Base-by-base conservation (phyloP, 2,329 filamentous ascomycete species). In the Botrytis squamosa region DNA sequence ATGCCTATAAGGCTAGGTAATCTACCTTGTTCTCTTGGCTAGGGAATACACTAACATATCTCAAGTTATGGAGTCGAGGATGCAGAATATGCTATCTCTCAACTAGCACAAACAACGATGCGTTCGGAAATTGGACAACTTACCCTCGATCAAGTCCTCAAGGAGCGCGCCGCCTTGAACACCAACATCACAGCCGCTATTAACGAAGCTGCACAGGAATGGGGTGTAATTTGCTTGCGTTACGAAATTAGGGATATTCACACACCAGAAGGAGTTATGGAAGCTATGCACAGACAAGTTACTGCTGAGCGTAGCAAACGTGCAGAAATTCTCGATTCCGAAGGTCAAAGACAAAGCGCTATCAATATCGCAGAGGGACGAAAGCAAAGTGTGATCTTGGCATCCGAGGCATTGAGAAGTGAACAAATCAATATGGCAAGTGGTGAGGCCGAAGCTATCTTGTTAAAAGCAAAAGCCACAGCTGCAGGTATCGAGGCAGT, bases 191-290 rank as follows among this genome's bases (percentile, higher is more conserved):
- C 96, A n/a, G 92, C 93, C 73, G 95, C 96, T 62, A 98, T 99
- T 87, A 99, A 99, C 83, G 95, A 98, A 83, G 96, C 96, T 1
- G 95, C 96, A 7, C 92, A 97, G 80, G 95, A 95, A 71, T 99
- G 96, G 96, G 96, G 96, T 74, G 94, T 99, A 33, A 93, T 94
- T 49, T 99, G 96, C 82, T 88, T 99, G 75, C 92, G 96, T 74
- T 99, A 99, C 86, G 96, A 99, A 84, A 99, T 99, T 82, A 89
- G 96, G 78, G 96, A 99, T 83, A 99, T 99, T 80, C 96, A 99
- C 84, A 96, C 96, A 0, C 96, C 96, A 2, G 93, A 91, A 46
- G 92, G 92, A 68, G 96, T 99, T 20, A 95, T 98, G 75, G 93
- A 95, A 80, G 96, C 96, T 80, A 99, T 99, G 96, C 96, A 99